Percentiles rank a stretch among this genome's conserved stretches.
phyloP scores from a whole-genome alignment of 169 alveolate genomes.

The Perkinsus chesapeaki region DNA sequence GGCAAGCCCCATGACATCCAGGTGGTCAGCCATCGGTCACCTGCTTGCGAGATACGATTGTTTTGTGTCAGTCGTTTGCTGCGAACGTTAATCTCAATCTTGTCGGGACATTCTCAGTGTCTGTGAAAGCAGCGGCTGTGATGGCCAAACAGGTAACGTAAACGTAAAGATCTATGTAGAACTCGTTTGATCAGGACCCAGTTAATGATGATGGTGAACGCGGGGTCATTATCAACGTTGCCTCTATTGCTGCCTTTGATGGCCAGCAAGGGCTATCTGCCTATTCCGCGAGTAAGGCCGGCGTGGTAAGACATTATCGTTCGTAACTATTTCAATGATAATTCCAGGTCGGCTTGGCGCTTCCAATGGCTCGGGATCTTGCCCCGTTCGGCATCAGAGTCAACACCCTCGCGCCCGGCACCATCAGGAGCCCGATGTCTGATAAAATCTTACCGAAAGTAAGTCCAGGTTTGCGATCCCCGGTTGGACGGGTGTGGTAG shows the following conservation, averaged over 20 bases:
- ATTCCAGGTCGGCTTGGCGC: constrained; percentile 25
- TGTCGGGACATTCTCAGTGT: not conserved
- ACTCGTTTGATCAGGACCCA: constrained; percentile 13
- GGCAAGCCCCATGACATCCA: not conserved
- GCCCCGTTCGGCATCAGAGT: constrained; percentile 62
- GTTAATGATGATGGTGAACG: constrained; percentile 35
- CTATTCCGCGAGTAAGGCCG: constrained; percentile 60
- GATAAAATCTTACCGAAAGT: constrained; percentile 28
- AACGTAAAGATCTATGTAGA: not conserved
- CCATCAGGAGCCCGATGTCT: constrained; percentile 53
- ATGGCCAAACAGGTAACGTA: not conserved
- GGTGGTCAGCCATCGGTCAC: constrained; percentile 7
- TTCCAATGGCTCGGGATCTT: constrained; percentile 69
- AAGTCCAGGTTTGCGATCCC: too few species aligned
- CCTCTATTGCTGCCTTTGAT: constrained; percentile 60
- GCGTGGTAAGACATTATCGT: constrained; percentile 16
- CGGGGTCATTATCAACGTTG: constrained; percentile 58
- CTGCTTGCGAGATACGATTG: constrained; percentile 11
- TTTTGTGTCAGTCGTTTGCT: not conserved
- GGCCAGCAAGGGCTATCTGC: constrained; percentile 58
- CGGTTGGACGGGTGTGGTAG: constrained; percentile 22
- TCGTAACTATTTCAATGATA: not conserved
- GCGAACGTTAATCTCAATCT: not conserved
- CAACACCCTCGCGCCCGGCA: constrained; percentile 61
- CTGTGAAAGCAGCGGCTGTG: not conserved